A percentile compares a stretch with the other conserved stretches of the same genome.
Conservation (phyloP, 768 basidiomycete species). For the Pholiota molesta region DNA sequence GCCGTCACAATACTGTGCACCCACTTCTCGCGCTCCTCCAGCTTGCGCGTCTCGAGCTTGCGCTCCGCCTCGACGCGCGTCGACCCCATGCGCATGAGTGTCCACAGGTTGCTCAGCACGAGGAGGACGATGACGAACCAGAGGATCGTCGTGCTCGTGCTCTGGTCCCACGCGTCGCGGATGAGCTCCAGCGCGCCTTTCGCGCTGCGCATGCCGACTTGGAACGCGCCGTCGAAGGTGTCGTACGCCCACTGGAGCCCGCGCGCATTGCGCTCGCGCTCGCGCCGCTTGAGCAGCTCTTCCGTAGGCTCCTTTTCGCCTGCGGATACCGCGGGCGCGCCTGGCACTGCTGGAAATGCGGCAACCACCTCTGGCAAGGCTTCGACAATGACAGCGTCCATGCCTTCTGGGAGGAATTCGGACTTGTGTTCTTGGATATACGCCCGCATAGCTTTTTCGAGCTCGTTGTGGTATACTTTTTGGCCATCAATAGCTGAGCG, state of each 20-base stretch:
- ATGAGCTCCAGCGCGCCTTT: conserved; percentile 77
- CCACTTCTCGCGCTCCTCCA: conserved; percentile 75
- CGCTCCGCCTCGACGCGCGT: conserved; percentile 43
- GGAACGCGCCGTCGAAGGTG: conserved; percentile 75
- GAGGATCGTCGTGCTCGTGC: conserved; percentile 69
- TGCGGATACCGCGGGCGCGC: conserved; percentile 15
- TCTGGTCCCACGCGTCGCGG: conserved; percentile 79
- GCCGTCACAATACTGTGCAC: conserved; percentile 71
- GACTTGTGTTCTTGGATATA: conserved; percentile 90
- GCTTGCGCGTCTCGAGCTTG: conserved; percentile 53
- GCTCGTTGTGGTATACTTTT: conserved; percentile 79
- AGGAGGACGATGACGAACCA: conserved; percentile 73
- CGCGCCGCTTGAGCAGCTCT: conserved; percentile 56
- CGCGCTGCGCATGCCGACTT: conserved; percentile 72
- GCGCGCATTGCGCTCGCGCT: conserved; percentile 69
- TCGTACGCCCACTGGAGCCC: conserved; percentile 89
- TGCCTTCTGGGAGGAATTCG: conserved; percentile 87
- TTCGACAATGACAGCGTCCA: conserved; percentile 50
- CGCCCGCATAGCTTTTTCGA: conserved; percentile 81
- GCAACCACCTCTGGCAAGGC: conserved; percentile 8
- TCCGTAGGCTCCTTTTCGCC: conserved; percentile 28
- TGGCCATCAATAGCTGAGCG: conserved; percentile 91
- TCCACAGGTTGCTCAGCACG: conserved; percentile 81
- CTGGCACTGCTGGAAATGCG: conserved; percentile 15
- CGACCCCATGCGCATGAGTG: conserved; percentile 45